These are phyloP conservation scores for Scleroderma bovista DNA, from an alignment of 768 basidiomycete species.

Conservation along the genomic window DNA sequence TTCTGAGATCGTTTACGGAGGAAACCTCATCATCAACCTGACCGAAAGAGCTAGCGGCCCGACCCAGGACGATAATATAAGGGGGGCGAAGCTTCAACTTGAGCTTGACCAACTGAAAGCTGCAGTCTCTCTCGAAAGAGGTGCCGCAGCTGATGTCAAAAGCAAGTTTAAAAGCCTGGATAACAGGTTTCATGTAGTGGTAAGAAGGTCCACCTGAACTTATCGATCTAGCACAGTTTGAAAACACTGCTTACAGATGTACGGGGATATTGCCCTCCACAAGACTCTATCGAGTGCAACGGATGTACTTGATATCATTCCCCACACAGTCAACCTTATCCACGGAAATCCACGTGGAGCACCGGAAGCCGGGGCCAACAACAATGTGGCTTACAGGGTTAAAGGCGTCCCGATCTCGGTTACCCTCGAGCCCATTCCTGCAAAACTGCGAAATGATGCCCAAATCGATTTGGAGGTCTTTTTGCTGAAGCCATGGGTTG, in stretches of 20 bases:
- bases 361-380: too few relatives aligned
- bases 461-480: too few relatives aligned
- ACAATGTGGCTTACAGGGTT: too few relatives aligned
- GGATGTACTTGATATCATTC: neutral
- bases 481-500: too few relatives aligned
- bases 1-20: neutral
- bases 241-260: neutral
- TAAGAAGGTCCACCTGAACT: neutral
- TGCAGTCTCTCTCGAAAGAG: constrained; percentile 5
- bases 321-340: neutral
- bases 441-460: too few relatives aligned
- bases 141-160: neutral
- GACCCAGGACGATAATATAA: constrained; percentile 10
- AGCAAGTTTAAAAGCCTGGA: neutral
- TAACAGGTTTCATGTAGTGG: neutral
- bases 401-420: too few relatives aligned
- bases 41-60: constrained; percentile 10
- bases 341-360: too few relatives aligned
- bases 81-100: constrained; percentile 8
- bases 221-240: neutral
- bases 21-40: constrained; percentile 2
- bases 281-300: neutral
- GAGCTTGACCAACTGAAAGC: constrained; percentile 8
- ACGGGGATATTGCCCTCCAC: neutral
- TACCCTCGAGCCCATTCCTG: too few relatives aligned